Evolutionary conservation across 164 flowering plant species (phyloP).

Genomic region (Stephania cephalantha): DNA sequence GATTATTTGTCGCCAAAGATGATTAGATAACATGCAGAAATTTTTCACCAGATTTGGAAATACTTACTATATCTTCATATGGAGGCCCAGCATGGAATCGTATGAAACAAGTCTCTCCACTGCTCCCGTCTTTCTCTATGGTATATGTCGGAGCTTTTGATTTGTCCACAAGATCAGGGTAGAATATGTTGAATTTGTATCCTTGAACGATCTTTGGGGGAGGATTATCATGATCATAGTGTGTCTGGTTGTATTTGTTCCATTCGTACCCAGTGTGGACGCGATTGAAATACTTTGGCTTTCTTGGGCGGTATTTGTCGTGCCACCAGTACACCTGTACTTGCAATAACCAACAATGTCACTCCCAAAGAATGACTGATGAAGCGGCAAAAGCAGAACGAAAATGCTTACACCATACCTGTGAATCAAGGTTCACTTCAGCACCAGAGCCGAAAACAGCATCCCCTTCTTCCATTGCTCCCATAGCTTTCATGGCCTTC

Average conservation of each 20-base stretch:
- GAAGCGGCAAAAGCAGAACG: neutral
- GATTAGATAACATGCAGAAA: neutral
- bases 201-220: slow-evolving; percentile 99
- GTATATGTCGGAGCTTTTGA: slow-evolving; percentile 73
- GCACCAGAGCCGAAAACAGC: slow-evolving; percentile 86
- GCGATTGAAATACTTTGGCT: slow-evolving; percentile 97
- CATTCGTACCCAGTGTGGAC: slow-evolving; percentile 99
- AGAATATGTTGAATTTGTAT: slow-evolving; percentile 92
- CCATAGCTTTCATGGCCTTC: slow-evolving; percentile 87
- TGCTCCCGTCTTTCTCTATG: slow-evolving; percentile 89
- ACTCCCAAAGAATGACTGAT: neutral
- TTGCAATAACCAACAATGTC: slow-evolving; percentile 3
- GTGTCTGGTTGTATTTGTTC: slow-evolving; percentile 99
- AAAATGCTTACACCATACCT: slow-evolving; percentile 35
- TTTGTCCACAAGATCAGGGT: slow-evolving; percentile 96
- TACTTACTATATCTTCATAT: slow-evolving; percentile 91
- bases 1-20: neutral
- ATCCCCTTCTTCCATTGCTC: slow-evolving; percentile 94
- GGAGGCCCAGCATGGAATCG: slow-evolving; percentile 99
- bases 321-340: slow-evolving; percentile 99
- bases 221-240: slow-evolving; percentile 97
- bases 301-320: slow-evolving; percentile 95
- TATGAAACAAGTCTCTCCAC: slow-evolving; percentile 80
- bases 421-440: slow-evolving; percentile 90
- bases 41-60: neutral